Evolutionary conservation across 148 eudicot species (phyloP).

Genomic region (Vaccinium darrowii): DNA sequence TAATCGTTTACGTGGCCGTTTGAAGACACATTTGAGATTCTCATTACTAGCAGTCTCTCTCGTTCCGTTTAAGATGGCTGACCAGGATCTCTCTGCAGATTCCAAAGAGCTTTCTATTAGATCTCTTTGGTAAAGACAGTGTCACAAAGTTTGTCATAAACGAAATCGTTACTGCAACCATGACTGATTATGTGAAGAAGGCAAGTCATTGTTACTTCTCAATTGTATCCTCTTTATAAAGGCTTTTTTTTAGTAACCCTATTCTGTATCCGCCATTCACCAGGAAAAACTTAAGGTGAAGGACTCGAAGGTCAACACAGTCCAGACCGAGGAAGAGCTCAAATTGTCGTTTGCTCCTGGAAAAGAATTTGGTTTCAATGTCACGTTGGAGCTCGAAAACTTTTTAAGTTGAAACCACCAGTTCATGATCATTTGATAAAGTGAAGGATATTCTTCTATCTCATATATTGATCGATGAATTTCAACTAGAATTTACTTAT

Average conservation of each 20-base stretch:
- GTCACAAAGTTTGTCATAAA: constrained; percentile 69
- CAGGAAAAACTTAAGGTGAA: constrained; percentile 72
- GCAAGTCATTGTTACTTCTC: constrained; percentile 33
- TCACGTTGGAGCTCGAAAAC: constrained; percentile 52
- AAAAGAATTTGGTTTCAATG: constrained; percentile 72
- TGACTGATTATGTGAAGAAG: constrained; percentile 62
- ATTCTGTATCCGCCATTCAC: constrained; percentile 4
- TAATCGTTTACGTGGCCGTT: background rate
- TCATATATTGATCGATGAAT: background rate
- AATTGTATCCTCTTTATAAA: background rate
- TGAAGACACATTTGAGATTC: background rate
- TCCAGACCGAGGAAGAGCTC: constrained; percentile 70
- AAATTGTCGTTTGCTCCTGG: constrained; percentile 58
- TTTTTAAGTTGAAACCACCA: constrained; percentile 26
- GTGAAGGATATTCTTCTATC: background rate
- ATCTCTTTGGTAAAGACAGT: constrained; percentile 60
- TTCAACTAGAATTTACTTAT: background rate
- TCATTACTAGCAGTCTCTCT: background rate
- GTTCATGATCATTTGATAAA: background rate
- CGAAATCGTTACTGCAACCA: constrained; percentile 66
- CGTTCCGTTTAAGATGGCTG: background rate
- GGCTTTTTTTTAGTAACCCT: background rate
- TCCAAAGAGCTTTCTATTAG: constrained; percentile 59
- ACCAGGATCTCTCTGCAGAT: constrained; percentile 37
- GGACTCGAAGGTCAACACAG: constrained; percentile 67